Percentiles rank a stretch among this genome's conserved stretches.
Evolutionary conservation across 768 basidiomycete species (phyloP).

Genomic region (Porpolomopsis calyptriformis): DNA sequence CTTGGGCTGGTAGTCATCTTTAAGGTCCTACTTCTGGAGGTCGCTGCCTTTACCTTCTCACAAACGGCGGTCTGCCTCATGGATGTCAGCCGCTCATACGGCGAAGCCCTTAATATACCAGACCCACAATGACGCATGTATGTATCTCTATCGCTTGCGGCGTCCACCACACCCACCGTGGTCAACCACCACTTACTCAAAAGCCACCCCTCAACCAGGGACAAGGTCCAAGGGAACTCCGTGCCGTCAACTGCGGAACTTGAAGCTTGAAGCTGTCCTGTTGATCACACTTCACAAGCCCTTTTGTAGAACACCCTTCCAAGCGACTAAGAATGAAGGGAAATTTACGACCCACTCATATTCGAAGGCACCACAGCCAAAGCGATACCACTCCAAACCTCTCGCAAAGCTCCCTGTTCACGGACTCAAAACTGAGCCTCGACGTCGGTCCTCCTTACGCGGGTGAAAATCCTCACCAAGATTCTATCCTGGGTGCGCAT

Average conservation of each 20-base stretch:
- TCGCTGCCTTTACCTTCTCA: not conserved
- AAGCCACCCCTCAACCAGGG: not conserved
- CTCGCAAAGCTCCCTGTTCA: not conserved
- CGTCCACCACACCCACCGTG: not conserved
- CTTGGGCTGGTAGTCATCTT: too few relatives aligned
- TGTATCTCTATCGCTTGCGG: not conserved
- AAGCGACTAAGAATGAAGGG: not conserved
- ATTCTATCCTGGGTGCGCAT: not conserved
- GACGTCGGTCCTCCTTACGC: not conserved
- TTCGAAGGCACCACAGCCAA: not conserved
- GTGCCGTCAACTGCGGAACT: too few relatives aligned
- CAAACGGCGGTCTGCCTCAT: constrained; percentile 2
- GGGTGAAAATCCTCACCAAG: not conserved
- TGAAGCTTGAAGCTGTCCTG: not conserved
- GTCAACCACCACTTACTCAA: not conserved
- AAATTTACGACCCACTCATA: not conserved
- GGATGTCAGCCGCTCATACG: constrained; percentile 6
- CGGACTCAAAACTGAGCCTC: not conserved
- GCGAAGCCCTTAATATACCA: not conserved
- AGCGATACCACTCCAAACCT: not conserved
- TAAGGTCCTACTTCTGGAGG: too few relatives aligned
- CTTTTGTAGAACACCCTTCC: not conserved
- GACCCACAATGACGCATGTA: not conserved
- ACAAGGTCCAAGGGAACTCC: not conserved
- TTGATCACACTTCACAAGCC: not conserved